phyloP scores from a whole-genome alignment of 2,329 filamentous ascomycete genomes.

The Colletotrichum shisoi region DNA sequence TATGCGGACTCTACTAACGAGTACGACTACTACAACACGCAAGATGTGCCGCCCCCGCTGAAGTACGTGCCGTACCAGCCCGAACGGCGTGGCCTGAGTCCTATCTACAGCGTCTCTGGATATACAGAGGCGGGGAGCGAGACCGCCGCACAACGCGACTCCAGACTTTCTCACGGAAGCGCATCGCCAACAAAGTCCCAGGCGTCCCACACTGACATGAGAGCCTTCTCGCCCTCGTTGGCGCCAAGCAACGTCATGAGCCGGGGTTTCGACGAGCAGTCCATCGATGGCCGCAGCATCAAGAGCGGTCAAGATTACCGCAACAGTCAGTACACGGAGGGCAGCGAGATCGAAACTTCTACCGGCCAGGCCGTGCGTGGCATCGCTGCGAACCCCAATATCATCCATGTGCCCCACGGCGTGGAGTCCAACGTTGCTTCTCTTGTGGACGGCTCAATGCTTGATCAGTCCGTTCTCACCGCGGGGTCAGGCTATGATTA shows the following conservation, averaged over 20 bases:
- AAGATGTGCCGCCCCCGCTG: slow-evolving; percentile 70
- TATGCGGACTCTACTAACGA: slow-evolving; percentile 55
- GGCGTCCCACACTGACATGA: slow-evolving; percentile 50
- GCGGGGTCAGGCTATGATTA: slow-evolving; percentile 53
- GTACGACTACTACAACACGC: slow-evolving; percentile 63
- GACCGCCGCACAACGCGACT: slow-evolving; percentile 64
- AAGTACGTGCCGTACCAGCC: slow-evolving; percentile 74
- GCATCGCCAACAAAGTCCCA: slow-evolving; percentile 67
- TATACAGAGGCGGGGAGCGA: slow-evolving; percentile 76
- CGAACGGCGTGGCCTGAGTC: slow-evolving; percentile 78
- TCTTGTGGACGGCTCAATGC: slow-evolving; percentile 76
- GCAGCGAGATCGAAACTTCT: slow-evolving; percentile 66
- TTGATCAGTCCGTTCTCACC: slow-evolving; percentile 74
- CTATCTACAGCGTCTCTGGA: slow-evolving; percentile 90
- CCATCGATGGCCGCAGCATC: slow-evolving; percentile 63
- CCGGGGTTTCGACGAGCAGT: slow-evolving; percentile 63
- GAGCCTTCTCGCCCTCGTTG: slow-evolving; percentile 62
- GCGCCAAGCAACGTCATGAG: slow-evolving; percentile 60
- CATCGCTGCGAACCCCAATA: slow-evolving; percentile 76
- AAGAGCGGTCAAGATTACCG: slow-evolving; percentile 64
- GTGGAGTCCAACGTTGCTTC: slow-evolving; percentile 93
- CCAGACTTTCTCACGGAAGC: slow-evolving; percentile 58
- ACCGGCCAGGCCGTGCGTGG: slow-evolving; percentile 75
- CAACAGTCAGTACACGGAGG: slow-evolving; percentile 60
- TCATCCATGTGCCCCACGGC: slow-evolving; percentile 74